phyloP scores from a whole-genome alignment of 768 basidiomycete species.

The Pisolithus microcarpus region DNA sequence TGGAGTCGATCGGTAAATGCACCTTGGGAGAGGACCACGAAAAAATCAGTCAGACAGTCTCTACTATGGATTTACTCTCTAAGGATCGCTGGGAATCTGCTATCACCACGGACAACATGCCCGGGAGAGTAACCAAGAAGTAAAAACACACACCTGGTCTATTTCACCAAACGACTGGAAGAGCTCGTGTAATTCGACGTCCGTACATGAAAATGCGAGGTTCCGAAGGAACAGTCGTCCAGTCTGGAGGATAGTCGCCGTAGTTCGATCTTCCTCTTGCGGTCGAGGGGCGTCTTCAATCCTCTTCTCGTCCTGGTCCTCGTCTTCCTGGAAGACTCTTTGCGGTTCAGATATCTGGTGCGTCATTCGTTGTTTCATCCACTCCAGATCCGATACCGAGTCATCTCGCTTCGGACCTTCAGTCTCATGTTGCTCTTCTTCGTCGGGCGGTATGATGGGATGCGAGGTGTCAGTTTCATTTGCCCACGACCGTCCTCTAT shows the following conservation, averaged over 20 bases:
- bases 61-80: conserved; percentile 59
- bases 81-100: conserved; percentile 39
- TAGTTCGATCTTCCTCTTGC: conserved; percentile 26
- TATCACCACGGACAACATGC: conserved; percentile 30
- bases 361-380: conserved; percentile 64
- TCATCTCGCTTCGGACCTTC: conserved; percentile 2
- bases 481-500: conserved; percentile 60
- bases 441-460: neutral
- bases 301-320: conserved; percentile 40
- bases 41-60: conserved; percentile 33
- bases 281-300: conserved; percentile 1
- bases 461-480: conserved; percentile 39
- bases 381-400: conserved; percentile 59
- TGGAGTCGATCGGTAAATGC: conserved; percentile 48
- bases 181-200: conserved; percentile 56
- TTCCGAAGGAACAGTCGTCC: conserved; percentile 90
- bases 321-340: conserved; percentile 56
- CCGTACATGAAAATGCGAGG: conserved; percentile 77
- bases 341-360: conserved; percentile 33
- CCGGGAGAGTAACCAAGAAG: neutral
- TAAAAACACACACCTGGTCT: conserved; percentile 53
- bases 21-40: conserved; percentile 28
- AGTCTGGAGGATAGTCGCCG: conserved; percentile 59
- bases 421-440: neutral
- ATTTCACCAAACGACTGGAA: conserved; percentile 68